Percentiles rank a stretch among this genome's conserved stretches.
Evolutionary conservation across 1,284 basidiomycete genomes (phyloP).

Genomic region (Ceratobasidium sp.): DNA sequence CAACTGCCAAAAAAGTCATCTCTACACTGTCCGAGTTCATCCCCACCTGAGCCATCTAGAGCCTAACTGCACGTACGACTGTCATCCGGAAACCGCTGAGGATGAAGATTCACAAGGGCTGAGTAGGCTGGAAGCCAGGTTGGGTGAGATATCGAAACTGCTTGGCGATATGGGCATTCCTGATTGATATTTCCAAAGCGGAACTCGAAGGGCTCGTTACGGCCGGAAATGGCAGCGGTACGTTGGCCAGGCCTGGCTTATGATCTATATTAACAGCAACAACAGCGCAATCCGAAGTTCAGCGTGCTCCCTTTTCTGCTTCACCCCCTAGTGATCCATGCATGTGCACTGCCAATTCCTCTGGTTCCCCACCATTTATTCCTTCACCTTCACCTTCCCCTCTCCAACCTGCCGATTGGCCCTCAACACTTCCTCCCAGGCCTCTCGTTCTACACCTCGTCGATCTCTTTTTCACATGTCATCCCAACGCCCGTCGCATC

Average conservation of each 20-base stretch:
- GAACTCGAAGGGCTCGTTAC: slow-evolving; percentile 12
- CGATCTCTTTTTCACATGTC: slow-evolving; percentile 31
- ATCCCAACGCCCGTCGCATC: slow-evolving; percentile 20
- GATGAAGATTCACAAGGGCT: slow-evolving; percentile 1
- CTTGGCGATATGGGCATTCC: not conserved
- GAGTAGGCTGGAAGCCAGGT: slow-evolving; percentile 12
- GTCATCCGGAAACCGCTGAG: not conserved
- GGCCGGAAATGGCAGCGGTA: not conserved
- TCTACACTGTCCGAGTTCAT: slow-evolving; percentile 31
- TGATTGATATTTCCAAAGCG: not conserved
- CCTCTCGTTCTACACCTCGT: slow-evolving; percentile 28
- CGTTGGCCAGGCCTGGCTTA: not conserved
- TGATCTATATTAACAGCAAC: not conserved
- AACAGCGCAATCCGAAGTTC: not conserved
- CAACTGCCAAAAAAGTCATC: slow-evolving; percentile 26
- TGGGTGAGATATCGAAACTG: not conserved
- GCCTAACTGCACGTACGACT: slow-evolving; percentile 34
- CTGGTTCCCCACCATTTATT: too few species aligned
- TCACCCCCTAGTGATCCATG: not conserved
- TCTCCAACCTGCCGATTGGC: slow-evolving; percentile 16
- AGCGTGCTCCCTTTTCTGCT: too few species aligned
- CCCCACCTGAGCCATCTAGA: slow-evolving; percentile 25
- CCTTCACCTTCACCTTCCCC: not conserved
- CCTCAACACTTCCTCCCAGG: slow-evolving; percentile 16
- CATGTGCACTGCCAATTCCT: too few species aligned